phyloP scores from a whole-genome alignment of 2,329 filamentous ascomycete genomes.

The Ophiobolus disseminans region DNA sequence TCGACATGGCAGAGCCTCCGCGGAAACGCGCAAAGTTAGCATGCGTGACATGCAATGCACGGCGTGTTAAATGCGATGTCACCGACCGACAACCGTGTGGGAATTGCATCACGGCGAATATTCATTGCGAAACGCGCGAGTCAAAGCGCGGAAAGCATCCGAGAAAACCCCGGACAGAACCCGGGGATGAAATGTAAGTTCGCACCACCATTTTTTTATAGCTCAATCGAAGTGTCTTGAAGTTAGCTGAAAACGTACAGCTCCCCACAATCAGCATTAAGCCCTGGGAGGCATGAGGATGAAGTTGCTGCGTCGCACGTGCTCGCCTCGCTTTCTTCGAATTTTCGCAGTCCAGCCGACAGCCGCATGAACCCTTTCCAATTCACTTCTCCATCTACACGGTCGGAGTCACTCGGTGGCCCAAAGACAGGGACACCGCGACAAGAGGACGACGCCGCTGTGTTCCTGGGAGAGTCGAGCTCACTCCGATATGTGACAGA shows the following conservation, averaged over 20 bases:
- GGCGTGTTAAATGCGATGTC: slow-evolving; percentile 57
- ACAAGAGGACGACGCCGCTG: slow-evolving; percentile 34
- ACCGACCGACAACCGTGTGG: slow-evolving; percentile 53
- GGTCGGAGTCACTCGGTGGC: slow-evolving; percentile 14
- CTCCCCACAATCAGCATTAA: slow-evolving; percentile 10
- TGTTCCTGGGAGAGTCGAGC: slow-evolving; percentile 57
- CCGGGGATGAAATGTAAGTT: slow-evolving; percentile 24
- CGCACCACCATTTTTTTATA: background rate
- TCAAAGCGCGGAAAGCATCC: slow-evolving; percentile 54
- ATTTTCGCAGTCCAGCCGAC: slow-evolving; percentile 31
- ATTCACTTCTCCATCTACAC: slow-evolving; percentile 19
- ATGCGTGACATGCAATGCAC: slow-evolving; percentile 54
- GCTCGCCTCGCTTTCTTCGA: slow-evolving; percentile 36
- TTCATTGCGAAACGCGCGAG: slow-evolving; percentile 51
- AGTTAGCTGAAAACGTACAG: too few species aligned
- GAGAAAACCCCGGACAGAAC: slow-evolving; percentile 28
- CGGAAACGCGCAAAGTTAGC: slow-evolving; percentile 52
- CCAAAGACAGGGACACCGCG: slow-evolving; percentile 24
- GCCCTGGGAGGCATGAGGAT: slow-evolving; percentile 33
- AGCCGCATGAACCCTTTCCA: slow-evolving; percentile 20
- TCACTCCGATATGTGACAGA: slow-evolving; percentile 58
- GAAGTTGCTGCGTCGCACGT: slow-evolving; percentile 40
- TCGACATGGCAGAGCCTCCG: slow-evolving; percentile 26
- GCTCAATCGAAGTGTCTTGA: too few species aligned
- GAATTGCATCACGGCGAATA: slow-evolving; percentile 50